Percentiles rank a stretch among this genome's conserved stretches.
phyloP scores from a whole-genome alignment of 2,329 filamentous ascomycete species.

The Apiospora marii region DNA sequence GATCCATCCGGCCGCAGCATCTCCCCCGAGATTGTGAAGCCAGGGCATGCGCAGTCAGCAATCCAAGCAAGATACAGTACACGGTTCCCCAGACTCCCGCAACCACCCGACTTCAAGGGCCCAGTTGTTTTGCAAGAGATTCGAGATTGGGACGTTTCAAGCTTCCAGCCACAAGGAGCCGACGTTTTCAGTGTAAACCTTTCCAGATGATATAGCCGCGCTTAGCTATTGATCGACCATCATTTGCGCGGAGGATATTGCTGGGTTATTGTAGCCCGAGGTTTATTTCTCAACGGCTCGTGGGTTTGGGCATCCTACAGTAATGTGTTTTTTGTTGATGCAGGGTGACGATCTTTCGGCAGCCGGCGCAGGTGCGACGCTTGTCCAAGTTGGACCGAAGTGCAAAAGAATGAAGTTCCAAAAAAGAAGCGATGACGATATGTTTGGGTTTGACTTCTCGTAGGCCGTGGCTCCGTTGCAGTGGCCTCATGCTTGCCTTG shows the following conservation, averaged over 20 bases:
- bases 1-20: slow-evolving; percentile 7
- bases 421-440: slow-evolving; percentile 20
- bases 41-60: not conserved
- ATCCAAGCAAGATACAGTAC: slow-evolving; percentile 2
- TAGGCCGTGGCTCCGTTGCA: not conserved
- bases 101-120: not conserved
- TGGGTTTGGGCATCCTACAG: slow-evolving; percentile 1
- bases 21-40: slow-evolving; percentile 1
- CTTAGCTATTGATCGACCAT: not conserved
- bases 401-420: slow-evolving; percentile 2
- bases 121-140: not conserved
- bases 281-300: slow-evolving; percentile 19
- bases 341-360: slow-evolving; percentile 5
- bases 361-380: not conserved
- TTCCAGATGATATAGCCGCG: slow-evolving; percentile 11
- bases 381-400: not conserved
- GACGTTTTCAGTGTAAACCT: not conserved
- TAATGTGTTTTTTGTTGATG: not conserved
- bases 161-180: slow-evolving; percentile 4
- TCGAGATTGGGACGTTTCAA: slow-evolving; percentile 12
- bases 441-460: not conserved
- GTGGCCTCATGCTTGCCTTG: slow-evolving; percentile 7
- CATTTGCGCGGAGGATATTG: not conserved
- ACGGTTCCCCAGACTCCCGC: slow-evolving; percentile 7
- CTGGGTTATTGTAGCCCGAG: not conserved